Percentiles rank a stretch among this genome's conserved stretches.
phyloP scores from a whole-genome alignment of 257 asterid species.

The Vinca minor region DNA sequence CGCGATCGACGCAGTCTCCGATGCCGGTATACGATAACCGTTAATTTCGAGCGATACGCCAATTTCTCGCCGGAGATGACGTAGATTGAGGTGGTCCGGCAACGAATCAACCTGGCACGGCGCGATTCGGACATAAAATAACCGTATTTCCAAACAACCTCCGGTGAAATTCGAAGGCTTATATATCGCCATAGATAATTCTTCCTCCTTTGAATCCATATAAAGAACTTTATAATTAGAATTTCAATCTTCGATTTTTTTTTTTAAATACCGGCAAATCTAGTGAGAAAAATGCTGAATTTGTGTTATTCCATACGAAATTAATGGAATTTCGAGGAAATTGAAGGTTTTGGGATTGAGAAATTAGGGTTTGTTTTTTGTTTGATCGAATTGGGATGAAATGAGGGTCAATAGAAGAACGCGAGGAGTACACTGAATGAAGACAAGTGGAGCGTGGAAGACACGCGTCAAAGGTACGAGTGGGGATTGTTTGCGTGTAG shows the following conservation, averaged over 20 bases:
- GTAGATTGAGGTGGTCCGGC: slow-evolving; percentile 48
- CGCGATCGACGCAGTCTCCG: slow-evolving; percentile 42
- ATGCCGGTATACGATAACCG: slow-evolving; percentile 45
- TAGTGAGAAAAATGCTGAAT: background rate
- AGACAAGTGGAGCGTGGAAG: slow-evolving; percentile 14
- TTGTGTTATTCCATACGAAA: background rate
- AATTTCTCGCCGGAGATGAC: slow-evolving; percentile 57
- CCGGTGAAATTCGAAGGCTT: slow-evolving; percentile 42
- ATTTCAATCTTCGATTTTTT: slow-evolving; percentile 5
- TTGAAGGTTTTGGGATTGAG: background rate
- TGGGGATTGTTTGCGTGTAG: background rate
- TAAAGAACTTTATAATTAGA: background rate
- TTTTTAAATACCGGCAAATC: background rate
- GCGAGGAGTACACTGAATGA: background rate
- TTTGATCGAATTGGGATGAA: background rate
- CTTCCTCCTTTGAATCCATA: slow-evolving; percentile 46
- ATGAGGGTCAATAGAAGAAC: background rate
- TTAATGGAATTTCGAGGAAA: background rate
- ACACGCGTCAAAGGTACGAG: slow-evolving; percentile 4
- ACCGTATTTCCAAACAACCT: slow-evolving; percentile 57
- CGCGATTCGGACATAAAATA: slow-evolving; percentile 58
- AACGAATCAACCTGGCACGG: slow-evolving; percentile 44
- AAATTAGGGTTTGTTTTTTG: slow-evolving; percentile 3
- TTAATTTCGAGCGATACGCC: slow-evolving; percentile 55
- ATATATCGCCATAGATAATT: slow-evolving; percentile 42